Base-by-base conservation (phyloP, 2,329 filamentous ascomycete genomes). In the Rhexocercosporidium sp. region DNA sequence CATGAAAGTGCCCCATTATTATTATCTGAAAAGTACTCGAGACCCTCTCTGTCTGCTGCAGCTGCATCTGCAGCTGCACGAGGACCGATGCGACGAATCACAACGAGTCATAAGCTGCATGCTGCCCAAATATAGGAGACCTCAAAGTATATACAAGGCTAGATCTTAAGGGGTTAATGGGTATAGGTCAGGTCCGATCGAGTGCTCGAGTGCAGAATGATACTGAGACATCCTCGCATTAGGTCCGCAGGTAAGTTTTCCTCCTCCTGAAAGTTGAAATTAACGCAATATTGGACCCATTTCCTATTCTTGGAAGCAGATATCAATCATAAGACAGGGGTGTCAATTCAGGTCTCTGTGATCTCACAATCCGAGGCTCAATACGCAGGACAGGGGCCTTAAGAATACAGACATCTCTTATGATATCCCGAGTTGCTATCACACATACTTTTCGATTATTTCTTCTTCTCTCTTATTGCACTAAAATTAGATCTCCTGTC, bases 191-290 rank as follows among this genome's bases (percentile, higher is more conserved):
- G 57, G 25, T 9, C 57, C 25, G 11, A 46, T 60, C n/a, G 57
- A 46, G 27, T 46, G 57, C 12, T 47, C 7, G 41, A 46, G 22
- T 60, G 39, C 57, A 60, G 57, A 47, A 27, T 27, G 25, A 46
- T 29, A 18, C 20, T 46, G 57, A 60, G 57, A 60, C 57, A 60
- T 46, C n/a, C n/a, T n/a, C n/a, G n/a, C n/a, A n/a, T 57, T 57
- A 25, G 18, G 20, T 39, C 57, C 31, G n/a, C 31, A 11, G 41
- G 39, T 31, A 46, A 20, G 18, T 29, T 59, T 60, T 60, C 5
- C 41, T 60, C 39, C 37, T 27, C 46, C 25, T 59, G 34, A 56
- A 37, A 2, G n/a, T 25, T 46, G 7, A 59, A 12, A 59, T 31
- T 29, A 60, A 31, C 31, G 22, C 37, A 60, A 31, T 46, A 46